Conservation (phyloP, 2,329 filamentous ascomycete species). For the Tympanopsis confertula region DNA sequence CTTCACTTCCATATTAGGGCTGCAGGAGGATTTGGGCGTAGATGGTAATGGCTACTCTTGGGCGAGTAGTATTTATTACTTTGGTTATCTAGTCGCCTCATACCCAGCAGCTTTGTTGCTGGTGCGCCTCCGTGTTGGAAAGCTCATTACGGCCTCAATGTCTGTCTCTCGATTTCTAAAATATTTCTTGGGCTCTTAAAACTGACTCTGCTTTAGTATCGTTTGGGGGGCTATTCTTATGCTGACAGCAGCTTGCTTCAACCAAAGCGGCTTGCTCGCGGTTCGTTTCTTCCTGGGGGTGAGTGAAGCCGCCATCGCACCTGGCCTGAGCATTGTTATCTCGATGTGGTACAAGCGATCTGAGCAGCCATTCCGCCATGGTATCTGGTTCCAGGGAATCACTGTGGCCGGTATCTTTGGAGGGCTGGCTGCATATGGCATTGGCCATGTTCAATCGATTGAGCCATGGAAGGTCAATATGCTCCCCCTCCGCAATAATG, state of each 20-base stretch:
- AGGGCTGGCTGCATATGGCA: constrained; percentile 15
- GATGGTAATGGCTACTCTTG: constrained; percentile 38
- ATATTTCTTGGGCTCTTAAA: constrained; percentile 2
- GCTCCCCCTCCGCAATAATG: no score
- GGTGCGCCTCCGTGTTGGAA: constrained; percentile 13
- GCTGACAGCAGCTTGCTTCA: constrained; percentile 12
- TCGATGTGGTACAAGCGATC: constrained; percentile 20
- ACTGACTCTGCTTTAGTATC: constrained; percentile 3
- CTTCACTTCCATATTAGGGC: constrained; percentile 37
- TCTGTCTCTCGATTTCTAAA: constrained; percentile 6
- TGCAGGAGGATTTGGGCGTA: constrained; percentile 29
- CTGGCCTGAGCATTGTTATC: constrained; percentile 14
- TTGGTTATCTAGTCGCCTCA: constrained; percentile 29
- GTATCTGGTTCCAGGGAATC: constrained; percentile 20
- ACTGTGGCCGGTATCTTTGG: constrained; percentile 15
- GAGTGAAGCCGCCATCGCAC: constrained; percentile 15
- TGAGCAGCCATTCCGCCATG: constrained; percentile 18
- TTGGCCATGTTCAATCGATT: no score
- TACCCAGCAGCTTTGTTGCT: constrained; percentile 13
- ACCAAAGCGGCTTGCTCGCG: constrained; percentile 13
- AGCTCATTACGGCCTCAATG: constrained; percentile 10
- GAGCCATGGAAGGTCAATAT: no score
- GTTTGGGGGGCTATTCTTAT: constrained; percentile 10
- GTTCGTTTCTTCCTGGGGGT: constrained; percentile 19
- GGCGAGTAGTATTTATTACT: constrained; percentile 36